Evolutionary conservation across 352 stramenopile species (phyloP), one percentile per base, ranked within the genome.

Genomic region (Nannochloropsis limnetica): DNA sequence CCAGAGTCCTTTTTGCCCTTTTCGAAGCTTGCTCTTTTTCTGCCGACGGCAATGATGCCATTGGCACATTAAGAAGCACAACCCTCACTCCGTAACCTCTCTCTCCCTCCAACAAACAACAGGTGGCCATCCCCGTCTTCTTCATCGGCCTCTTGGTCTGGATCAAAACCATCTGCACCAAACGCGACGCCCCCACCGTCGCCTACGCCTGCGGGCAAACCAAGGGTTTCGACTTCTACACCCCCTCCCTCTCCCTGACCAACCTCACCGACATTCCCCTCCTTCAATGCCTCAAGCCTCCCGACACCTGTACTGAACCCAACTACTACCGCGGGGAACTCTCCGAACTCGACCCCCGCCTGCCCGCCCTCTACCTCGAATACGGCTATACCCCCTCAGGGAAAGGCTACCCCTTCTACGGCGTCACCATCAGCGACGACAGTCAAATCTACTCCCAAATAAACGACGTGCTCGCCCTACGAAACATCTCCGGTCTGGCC

Each of bases 81-180:
- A n/a, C n/a, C n/a, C n/a, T n/a, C n/a, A n/a, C n/a, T n/a, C n/a
- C n/a, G n/a, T n/a, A n/a, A n/a, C n/a, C n/a, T n/a, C n/a, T 49
- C 2, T 49, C 8, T 14, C 2, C 37, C 37, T 17, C 37, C 11
- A 49, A 49, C 31, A 17, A 27, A 45, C 28, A 31, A 28, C 79
- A 86, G 83, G 80, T 86, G n/a, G 54, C 83, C 25, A 86, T 86
- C 68, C 84, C 84, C 20, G 84, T 80, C 23, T 74, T 86, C 15
- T 87, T 87, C 43, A 87, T 87, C 82, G 80, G 82, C 28, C 83
- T 87, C n/a, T 81, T 87, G 68, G 84, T 87, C 68, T 87, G 84
- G 82, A 87, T 87, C 61, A 87, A 87, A 83, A 85, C 81, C 8
- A 27, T 87, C 23, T 86, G 83, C 22, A 85, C 83, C 8, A 80